Conservation (phyloP, 371 early-diverging fungal species). For the Apophysomyces elegans region DNA sequence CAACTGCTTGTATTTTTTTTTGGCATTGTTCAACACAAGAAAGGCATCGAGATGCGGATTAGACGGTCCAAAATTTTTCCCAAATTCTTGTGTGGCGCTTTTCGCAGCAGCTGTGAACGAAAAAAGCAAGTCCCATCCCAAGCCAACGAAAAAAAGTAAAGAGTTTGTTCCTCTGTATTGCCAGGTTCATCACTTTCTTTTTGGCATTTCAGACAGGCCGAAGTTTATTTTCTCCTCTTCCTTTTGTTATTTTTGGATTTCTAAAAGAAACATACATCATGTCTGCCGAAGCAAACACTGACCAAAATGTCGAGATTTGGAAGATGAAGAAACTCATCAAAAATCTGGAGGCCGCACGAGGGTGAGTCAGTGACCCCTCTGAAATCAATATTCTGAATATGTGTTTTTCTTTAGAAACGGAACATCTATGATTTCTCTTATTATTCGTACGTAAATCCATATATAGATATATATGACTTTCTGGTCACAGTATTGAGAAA, state of each 20-base stretch:
- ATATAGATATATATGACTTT: background rate
- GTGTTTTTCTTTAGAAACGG: constrained; percentile 78
- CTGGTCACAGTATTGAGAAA: background rate
- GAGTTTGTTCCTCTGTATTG: background rate
- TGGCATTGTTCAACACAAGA: no score
- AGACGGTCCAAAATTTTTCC: no score
- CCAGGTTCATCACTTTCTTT: background rate
- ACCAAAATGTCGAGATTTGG: constrained; percentile 93
- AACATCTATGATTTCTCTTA: constrained; percentile 99
- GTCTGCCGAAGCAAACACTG: constrained; percentile 31
- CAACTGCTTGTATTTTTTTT: no score
- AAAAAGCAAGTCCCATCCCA: background rate
- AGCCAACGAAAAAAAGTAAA: no score
- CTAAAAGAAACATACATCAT: constrained; percentile 21
- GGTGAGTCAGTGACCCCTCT: background rate
- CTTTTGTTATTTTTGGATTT: constrained; percentile 9
- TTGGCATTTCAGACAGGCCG: constrained; percentile 6
- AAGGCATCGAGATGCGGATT: no score
- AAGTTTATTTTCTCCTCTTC: background rate
- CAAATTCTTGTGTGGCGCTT: no score
- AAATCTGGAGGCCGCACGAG: constrained; percentile 89
- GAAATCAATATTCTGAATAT: background rate
- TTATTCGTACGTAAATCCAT: constrained; percentile 74
- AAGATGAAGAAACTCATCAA: constrained; percentile 98
- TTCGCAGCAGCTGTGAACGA: no score